phyloP scores from a whole-genome alignment of 129 eudicot species.

The Saussurea involucrata region DNA sequence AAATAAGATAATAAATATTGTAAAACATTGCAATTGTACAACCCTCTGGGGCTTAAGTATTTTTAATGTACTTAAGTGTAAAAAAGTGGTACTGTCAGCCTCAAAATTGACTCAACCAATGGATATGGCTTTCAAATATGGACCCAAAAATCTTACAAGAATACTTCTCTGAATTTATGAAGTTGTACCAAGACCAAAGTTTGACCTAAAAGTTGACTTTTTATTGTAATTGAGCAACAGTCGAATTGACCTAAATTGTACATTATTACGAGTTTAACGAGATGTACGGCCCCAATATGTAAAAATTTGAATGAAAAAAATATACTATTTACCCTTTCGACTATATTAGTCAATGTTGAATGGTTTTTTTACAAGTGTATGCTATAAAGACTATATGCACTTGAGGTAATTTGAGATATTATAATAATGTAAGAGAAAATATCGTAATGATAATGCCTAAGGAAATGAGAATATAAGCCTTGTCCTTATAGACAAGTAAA shows the following conservation, averaged over 20 bases:
- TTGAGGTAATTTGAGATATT: too few species aligned
- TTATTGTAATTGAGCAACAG: neutral
- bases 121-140: neutral
- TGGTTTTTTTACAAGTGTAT: neutral
- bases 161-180: neutral
- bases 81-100: constrained; percentile 6
- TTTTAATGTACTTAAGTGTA: neutral
- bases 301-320: neutral
- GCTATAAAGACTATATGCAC: too few species aligned
- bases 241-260: neutral
- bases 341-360: too few species aligned
- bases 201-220: neutral
- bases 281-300: neutral
- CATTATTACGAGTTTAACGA: neutral
- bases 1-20: neutral
- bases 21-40: neutral
- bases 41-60: neutral
- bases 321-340: too few species aligned
- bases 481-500: too few species aligned
- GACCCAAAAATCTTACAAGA: neutral
- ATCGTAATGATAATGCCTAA: too few species aligned
- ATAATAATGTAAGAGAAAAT: too few species aligned
- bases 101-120: neutral
- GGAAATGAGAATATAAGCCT: too few species aligned
- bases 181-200: constrained; percentile 3